A percentile compares a stretch with the other conserved stretches of the same genome.
phyloP scores from a whole-genome alignment of 805 yeast species.

The Kodamaea nitidulidarum region DNA sequence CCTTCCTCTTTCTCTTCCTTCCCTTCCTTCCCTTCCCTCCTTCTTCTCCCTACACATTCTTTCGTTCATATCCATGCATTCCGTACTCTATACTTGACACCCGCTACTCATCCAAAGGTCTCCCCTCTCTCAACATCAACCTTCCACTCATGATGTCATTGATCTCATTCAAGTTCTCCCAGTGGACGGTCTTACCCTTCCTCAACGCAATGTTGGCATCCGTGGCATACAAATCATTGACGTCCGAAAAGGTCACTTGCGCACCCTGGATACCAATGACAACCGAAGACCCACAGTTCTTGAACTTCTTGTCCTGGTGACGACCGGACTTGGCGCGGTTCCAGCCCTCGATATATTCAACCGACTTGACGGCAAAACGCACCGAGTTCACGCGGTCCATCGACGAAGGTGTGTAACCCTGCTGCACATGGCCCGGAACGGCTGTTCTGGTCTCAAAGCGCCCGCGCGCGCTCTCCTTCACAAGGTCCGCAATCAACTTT shows the following conservation, averaged over 20 bases:
- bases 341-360: slow-evolving; percentile 58
- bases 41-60: too few relatives aligned
- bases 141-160: slow-evolving; percentile 75
- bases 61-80: too few relatives aligned
- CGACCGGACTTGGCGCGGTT: not conserved
- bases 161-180: slow-evolving; percentile 57
- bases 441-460: slow-evolving; percentile 77
- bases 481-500: slow-evolving; percentile 65
- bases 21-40: not conserved
- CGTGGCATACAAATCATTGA: slow-evolving; percentile 52
- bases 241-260: slow-evolving; percentile 52
- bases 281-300: slow-evolving; percentile 35
- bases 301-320: not conserved
- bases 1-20: not conserved
- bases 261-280: slow-evolving; percentile 73
- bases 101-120: slow-evolving; percentile 1
- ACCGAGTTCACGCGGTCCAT: slow-evolving; percentile 75
- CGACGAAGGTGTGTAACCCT: slow-evolving; percentile 74
- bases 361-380: slow-evolving; percentile 65
- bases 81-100: too few relatives aligned
- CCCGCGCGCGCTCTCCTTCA: slow-evolving; percentile 58
- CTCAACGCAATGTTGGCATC: slow-evolving; percentile 60
- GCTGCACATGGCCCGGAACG: slow-evolving; percentile 84
- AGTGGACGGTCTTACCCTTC: slow-evolving; percentile 66
- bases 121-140: slow-evolving; percentile 31